Evolutionary conservation across 352 stramenopile genomes (phyloP).

Genomic region (Pythium sp.): DNA sequence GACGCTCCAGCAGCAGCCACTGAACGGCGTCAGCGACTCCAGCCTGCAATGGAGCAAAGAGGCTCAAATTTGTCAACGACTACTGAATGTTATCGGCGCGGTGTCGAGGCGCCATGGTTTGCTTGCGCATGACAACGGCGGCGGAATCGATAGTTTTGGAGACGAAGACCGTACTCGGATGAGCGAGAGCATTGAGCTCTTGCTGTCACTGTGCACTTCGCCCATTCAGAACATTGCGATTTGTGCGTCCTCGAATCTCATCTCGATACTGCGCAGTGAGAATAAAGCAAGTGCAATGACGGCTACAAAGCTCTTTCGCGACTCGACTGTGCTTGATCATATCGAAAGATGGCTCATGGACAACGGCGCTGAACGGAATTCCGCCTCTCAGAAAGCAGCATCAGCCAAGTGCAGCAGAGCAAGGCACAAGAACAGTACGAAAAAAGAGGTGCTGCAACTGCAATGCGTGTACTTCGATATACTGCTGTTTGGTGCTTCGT

Average conservation of each 20-base stretch:
- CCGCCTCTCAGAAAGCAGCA: neutral
- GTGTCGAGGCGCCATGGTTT: neutral
- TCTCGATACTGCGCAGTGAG: neutral
- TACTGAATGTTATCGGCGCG: neutral
- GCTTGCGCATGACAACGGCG: too few species aligned
- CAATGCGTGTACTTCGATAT: conserved; percentile 13
- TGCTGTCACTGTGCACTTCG: neutral
- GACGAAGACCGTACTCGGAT: conserved; percentile 2
- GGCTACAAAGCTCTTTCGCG: neutral
- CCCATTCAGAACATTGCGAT: neutral
- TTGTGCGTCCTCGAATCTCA: neutral
- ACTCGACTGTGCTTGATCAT: neutral
- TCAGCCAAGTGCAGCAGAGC: too few species aligned
- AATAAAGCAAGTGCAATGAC: neutral
- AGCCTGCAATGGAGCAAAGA: neutral
- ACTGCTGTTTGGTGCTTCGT: neutral
- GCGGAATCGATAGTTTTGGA: neutral
- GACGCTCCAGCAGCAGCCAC: neutral
- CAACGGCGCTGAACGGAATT: neutral
- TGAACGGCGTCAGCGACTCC: neutral
- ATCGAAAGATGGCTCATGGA: conserved; percentile 6
- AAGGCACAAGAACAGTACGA: neutral
- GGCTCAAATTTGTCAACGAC: neutral
- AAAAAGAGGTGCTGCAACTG: neutral
- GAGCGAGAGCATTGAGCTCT: neutral